Conservation (phyloP, 495 filamentous ascomycete species). For the Cladorrhinum samala region DNA sequence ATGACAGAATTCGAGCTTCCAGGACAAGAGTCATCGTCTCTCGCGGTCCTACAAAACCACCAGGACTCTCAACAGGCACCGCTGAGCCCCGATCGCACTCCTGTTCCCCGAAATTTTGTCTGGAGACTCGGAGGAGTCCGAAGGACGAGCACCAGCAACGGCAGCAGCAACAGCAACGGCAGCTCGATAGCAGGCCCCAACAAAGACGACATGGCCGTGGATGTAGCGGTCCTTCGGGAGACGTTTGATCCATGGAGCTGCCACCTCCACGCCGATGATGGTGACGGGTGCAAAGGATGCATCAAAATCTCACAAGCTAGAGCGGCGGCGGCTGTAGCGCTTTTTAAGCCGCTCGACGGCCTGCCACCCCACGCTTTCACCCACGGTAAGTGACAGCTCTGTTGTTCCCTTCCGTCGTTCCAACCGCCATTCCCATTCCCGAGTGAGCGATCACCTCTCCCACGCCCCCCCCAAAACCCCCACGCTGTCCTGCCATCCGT, state of each 20-base stretch:
- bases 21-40: conserved; percentile 4
- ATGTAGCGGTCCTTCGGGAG: conserved; percentile 20
- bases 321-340: conserved; percentile 9
- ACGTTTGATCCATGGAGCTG: conserved; percentile 28
- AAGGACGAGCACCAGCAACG: conserved; percentile 11
- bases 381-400: conserved; percentile 19
- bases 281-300: conserved; percentile 26
- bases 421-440: conserved; percentile 5
- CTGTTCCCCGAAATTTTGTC: conserved; percentile 22
- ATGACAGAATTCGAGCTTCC: conserved; percentile 18
- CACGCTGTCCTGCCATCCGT: not conserved
- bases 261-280: conserved; percentile 10
- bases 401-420: conserved; percentile 3
- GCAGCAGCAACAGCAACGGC: not conserved
- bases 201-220: conserved; percentile 26
- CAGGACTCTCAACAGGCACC: conserved; percentile 14
- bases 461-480: conserved; percentile 7
- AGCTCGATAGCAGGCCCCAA: too few relatives aligned
- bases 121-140: conserved; percentile 25
- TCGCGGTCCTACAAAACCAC: not conserved
- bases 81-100: conserved; percentile 4
- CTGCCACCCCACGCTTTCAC: conserved; percentile 5
- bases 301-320: conserved; percentile 23
- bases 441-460: not conserved
- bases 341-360: not conserved